Evolutionary conservation across 208 protist species (phyloP).

Genomic region (Wallacemonas sp.): DNA sequence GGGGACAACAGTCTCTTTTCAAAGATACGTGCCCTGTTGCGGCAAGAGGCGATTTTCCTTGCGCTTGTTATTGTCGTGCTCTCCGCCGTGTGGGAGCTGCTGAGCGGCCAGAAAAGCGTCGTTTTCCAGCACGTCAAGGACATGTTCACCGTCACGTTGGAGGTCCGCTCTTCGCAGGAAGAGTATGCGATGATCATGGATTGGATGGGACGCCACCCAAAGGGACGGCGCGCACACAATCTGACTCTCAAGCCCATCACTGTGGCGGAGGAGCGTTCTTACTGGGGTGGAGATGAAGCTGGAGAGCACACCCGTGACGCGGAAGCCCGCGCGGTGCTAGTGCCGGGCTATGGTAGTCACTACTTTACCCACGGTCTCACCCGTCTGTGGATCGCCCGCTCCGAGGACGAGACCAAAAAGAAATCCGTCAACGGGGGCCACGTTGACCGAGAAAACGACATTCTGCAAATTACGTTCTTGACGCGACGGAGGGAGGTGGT

Average conservation of each 20-base stretch:
- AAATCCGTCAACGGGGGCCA: conserved; percentile 18
- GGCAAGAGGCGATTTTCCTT: conserved; percentile 46
- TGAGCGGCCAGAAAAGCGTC: conserved; percentile 50
- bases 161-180: conserved; percentile 84
- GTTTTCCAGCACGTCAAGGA: conserved; percentile 47
- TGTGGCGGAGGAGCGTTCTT: conserved; percentile 43
- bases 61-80: conserved; percentile 63
- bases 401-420: conserved; percentile 74
- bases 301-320: conserved; percentile 11
- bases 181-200: conserved; percentile 91
- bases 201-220: conserved; percentile 83
- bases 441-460: conserved; percentile 76
- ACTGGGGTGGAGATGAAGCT: not conserved
- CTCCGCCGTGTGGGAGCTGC: conserved; percentile 69
- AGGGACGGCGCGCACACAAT: conserved; percentile 57
- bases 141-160: conserved; percentile 66
- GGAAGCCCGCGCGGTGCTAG: conserved; percentile 37
- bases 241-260: conserved; percentile 71
- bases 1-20: not conserved
- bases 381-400: conserved; percentile 72
- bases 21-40: not conserved
- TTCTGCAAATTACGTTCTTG: conserved; percentile 71
- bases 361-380: conserved; percentile 54
- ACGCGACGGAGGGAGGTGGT: conserved; percentile 57
- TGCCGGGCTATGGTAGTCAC: conserved; percentile 85